Percentiles rank a stretch among this genome's conserved stretches.
Evolutionary conservation across 495 filamentous ascomycete genomes (phyloP).

Genomic region (Neurospora tetraspora): DNA sequence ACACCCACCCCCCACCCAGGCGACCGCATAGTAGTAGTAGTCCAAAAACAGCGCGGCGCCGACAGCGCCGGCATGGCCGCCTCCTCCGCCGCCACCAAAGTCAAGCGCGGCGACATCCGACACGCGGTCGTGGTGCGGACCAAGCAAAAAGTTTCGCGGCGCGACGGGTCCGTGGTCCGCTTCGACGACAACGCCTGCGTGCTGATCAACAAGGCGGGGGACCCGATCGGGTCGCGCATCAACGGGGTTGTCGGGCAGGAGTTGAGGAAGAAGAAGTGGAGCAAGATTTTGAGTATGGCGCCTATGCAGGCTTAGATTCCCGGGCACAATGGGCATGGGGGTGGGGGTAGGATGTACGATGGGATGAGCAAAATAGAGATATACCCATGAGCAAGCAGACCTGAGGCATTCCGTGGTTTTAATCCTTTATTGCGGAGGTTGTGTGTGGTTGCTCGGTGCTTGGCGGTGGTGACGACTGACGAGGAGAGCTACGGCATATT

Average conservation of each 20-base stretch:
- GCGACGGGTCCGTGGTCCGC: slow-evolving; percentile 77
- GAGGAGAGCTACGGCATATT: neutral
- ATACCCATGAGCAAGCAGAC: too few species aligned
- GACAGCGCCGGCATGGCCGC: slow-evolving; percentile 43
- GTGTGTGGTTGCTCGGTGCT: too few species aligned
- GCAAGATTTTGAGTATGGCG: slow-evolving; percentile 93
- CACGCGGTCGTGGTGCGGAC: slow-evolving; percentile 95
- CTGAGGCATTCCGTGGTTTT: too few species aligned
- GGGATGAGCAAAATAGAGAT: too few species aligned
- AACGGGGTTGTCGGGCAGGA: slow-evolving; percentile 85
- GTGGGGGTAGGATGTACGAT: too few species aligned
- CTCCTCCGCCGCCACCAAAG: slow-evolving; percentile 70
- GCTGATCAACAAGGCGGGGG: slow-evolving; percentile 91
- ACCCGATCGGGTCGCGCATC: slow-evolving; percentile 88
- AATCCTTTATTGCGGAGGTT: too few species aligned
- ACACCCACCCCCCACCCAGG: slow-evolving; percentile 38
- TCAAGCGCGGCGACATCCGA: slow-evolving; percentile 90
- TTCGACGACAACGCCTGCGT: slow-evolving; percentile 99
- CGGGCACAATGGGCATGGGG: too few species aligned
- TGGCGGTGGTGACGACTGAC: neutral
- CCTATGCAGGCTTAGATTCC: slow-evolving; percentile 71
- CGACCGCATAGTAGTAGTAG: slow-evolving; percentile 93
- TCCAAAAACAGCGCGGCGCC: slow-evolving; percentile 80
- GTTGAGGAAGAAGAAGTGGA: slow-evolving; percentile 82
- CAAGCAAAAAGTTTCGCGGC: slow-evolving; percentile 70